These are phyloP conservation scores for Cytospora mali DNA, from an alignment of 2,329 filamentous ascomycete genomes.

Conservation along the genomic window DNA sequence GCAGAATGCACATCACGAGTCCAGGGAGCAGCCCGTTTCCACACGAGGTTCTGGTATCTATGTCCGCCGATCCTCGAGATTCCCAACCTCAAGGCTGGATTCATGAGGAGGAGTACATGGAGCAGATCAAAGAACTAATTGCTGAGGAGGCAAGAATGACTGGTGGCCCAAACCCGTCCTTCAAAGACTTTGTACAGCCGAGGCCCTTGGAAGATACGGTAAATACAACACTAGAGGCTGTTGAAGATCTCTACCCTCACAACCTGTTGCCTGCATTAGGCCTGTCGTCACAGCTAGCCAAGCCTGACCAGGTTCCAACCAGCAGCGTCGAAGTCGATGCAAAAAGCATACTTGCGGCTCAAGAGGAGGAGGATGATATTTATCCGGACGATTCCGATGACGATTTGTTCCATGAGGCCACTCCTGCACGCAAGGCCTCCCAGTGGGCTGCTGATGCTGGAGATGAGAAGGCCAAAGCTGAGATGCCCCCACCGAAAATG, in stretches of 20 bases:
- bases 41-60: conserved; percentile 78
- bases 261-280: conserved; percentile 58
- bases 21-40: conserved; percentile 76
- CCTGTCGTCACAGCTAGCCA: conserved; percentile 37
- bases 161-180: conserved; percentile 50
- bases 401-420: conserved; percentile 43
- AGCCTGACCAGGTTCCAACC: conserved; percentile 37
- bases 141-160: conserved; percentile 61
- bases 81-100: conserved; percentile 82
- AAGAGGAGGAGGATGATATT: conserved; percentile 49
- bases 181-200: conserved; percentile 66
- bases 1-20: conserved; percentile 65
- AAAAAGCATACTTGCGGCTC: conserved; percentile 50
- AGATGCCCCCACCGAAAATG: not conserved
- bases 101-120: conserved; percentile 81
- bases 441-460: conserved; percentile 13
- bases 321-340: conserved; percentile 68
- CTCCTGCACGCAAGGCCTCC: conserved; percentile 29
- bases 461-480: conserved; percentile 12
- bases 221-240: conserved; percentile 79
- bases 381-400: conserved; percentile 58
- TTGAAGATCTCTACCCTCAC: conserved; percentile 81
- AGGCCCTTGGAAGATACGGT: conserved; percentile 59
- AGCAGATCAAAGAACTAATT: conserved; percentile 66
- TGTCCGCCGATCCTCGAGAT: conserved; percentile 81